Conservation (phyloP, 805 yeast genomes). For the Kurtzmaniella cleridarum region DNA sequence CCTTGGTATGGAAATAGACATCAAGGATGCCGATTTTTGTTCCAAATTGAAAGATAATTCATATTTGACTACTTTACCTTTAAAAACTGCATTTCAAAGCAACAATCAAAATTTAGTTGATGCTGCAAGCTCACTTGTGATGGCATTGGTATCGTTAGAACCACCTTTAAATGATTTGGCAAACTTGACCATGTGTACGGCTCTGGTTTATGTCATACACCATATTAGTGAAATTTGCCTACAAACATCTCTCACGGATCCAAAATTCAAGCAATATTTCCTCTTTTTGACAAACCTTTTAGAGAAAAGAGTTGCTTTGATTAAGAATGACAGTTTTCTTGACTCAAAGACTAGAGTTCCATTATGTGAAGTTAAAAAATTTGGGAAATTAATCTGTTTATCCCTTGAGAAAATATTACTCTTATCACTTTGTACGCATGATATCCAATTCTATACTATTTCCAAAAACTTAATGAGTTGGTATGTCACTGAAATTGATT, state of each 20-base stretch:
- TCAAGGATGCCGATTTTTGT: constrained; percentile 9
- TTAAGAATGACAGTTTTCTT: not conserved
- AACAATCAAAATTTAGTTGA: constrained; percentile 21
- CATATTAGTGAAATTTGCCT: constrained; percentile 32
- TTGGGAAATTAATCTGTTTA: constrained; percentile 16
- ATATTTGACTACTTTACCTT: constrained; percentile 13
- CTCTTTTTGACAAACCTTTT: constrained; percentile 30
- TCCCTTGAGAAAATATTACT: constrained; percentile 34
- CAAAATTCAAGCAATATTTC: constrained; percentile 32
- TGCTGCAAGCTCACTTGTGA: constrained; percentile 28
- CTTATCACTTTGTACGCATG: constrained; percentile 38
- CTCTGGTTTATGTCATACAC: constrained; percentile 27
- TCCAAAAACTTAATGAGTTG: constrained; percentile 33
- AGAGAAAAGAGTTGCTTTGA: constrained; percentile 17
- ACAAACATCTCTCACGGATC: constrained; percentile 26
- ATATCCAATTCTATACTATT: constrained; percentile 36
- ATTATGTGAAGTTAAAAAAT: constrained; percentile 9
- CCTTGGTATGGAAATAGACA: constrained; percentile 20
- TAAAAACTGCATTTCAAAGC: constrained; percentile 19
- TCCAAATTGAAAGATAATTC: not conserved
- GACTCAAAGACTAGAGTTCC: constrained; percentile 6
- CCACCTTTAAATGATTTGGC: not conserved
- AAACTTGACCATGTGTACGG: not conserved
- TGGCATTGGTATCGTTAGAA: constrained; percentile 18
- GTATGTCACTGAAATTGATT: constrained; percentile 16